These are phyloP conservation scores for Malus sylvestris DNA, from an alignment of 306 rosid species.

Conservation along the genomic window DNA sequence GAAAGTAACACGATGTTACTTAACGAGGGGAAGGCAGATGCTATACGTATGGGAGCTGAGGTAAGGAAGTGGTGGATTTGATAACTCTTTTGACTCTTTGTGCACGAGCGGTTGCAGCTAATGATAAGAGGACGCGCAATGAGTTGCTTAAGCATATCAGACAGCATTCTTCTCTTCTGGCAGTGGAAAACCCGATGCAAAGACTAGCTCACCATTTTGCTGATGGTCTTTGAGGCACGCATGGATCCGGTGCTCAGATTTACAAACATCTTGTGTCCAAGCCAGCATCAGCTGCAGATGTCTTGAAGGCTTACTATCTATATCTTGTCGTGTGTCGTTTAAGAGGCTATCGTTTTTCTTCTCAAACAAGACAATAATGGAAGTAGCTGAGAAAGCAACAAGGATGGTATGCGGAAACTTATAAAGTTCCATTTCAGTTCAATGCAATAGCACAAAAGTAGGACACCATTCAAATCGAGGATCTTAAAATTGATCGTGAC, in stretches of 20 bases:
- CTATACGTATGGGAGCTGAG: conserved; percentile 5
- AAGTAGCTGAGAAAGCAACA: conserved; percentile 26
- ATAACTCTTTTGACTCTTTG: conserved; percentile 29
- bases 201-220: conserved; percentile 34
- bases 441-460: conserved; percentile 33
- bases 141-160: conserved; percentile 33
- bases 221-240: conserved; percentile 35
- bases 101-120: conserved; percentile 33
- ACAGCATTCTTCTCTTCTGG: conserved; percentile 24
- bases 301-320: conserved; percentile 37
- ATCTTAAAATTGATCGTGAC: conserved; percentile 27
- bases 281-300: conserved; percentile 31
- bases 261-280: conserved; percentile 24
- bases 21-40: conserved; percentile 17
- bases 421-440: conserved; percentile 31
- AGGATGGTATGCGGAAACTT: conserved; percentile 25
- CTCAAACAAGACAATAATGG: conserved; percentile 30
- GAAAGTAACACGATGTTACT: conserved; percentile 5
- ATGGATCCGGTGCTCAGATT: conserved; percentile 25
- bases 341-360: conserved; percentile 27
- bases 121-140: conserved; percentile 16
- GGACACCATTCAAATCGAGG: conserved; percentile 35
- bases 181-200: conserved; percentile 31
- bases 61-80: conserved; percentile 27
- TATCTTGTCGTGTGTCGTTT: conserved; percentile 31